Conservation (phyloP, 2,329 filamentous ascomycete genomes). For the Colletotrichum sp. region DNA sequence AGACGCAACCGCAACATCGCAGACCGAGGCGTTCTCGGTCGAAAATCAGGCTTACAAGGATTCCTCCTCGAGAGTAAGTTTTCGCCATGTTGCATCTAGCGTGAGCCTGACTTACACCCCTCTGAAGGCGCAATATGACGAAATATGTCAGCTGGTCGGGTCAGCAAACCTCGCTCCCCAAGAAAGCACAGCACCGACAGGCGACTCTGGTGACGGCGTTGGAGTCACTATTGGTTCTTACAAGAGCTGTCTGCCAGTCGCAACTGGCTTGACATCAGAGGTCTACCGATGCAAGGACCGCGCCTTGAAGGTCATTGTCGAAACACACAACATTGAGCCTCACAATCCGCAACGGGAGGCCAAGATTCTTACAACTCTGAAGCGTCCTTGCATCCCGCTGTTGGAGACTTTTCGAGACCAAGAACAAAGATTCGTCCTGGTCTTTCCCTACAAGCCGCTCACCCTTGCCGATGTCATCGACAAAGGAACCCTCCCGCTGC, state of each 20-base stretch:
- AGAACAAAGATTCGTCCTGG: conserved; percentile 74
- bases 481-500: conserved; percentile 37
- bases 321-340: conserved; percentile 74
- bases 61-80: conserved; percentile 13
- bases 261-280: conserved; percentile 77
- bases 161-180: conserved; percentile 15
- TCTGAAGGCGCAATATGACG: conserved; percentile 40
- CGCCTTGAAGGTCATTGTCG: conserved; percentile 87
- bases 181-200: not conserved
- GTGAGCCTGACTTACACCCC: not conserved
- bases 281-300: conserved; percentile 73
- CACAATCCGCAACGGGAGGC: conserved; percentile 85
- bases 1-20: conserved; percentile 7
- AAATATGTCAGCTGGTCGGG: conserved; percentile 38
- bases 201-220: conserved; percentile 23
- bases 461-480: conserved; percentile 74
- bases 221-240: conserved; percentile 60
- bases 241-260: conserved; percentile 57
- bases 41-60: conserved; percentile 23
- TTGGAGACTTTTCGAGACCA: conserved; percentile 77
- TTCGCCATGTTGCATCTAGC: too few species aligned
- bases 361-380: conserved; percentile 69
- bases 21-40: conserved; percentile 20
- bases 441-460: conserved; percentile 82
- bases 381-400: conserved; percentile 67